Evolutionary conservation across 352 stramenopile species (phyloP).

Genomic region (Globisporangium viniferum): DNA sequence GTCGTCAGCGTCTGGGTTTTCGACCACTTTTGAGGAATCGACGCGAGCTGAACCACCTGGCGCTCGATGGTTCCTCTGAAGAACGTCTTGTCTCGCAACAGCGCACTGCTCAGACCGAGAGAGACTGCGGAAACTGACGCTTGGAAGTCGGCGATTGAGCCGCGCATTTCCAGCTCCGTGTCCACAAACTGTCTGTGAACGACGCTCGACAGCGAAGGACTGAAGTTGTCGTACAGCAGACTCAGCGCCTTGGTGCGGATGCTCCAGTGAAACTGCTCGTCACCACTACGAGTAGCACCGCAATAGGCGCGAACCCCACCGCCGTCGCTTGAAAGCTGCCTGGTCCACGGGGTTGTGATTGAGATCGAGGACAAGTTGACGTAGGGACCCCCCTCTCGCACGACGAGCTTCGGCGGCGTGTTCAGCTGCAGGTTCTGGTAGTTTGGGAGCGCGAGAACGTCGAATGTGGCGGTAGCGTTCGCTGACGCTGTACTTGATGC

Average conservation of each 20-base stretch:
- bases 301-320: neutral
- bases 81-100: slow-evolving; percentile 5
- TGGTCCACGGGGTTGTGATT: neutral
- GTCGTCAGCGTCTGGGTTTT: slow-evolving; percentile 13
- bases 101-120: slow-evolving; percentile 1
- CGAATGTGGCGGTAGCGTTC: neutral
- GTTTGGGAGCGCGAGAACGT: slow-evolving; percentile 14
- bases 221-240: slow-evolving; percentile 9
- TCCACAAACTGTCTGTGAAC: slow-evolving; percentile 1
- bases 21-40: neutral
- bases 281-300: neutral
- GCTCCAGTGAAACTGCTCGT: slow-evolving; percentile 12
- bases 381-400: neutral
- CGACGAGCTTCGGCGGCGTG: neutral
- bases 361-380: slow-evolving; percentile 8
- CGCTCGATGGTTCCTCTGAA: slow-evolving; percentile 13
- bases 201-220: neutral
- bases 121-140: slow-evolving; percentile 9
- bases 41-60: slow-evolving; percentile 10
- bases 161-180: slow-evolving; percentile 13
- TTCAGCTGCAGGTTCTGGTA: slow-evolving; percentile 7
- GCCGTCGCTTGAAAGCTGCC: neutral
- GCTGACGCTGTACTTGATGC: neutral
- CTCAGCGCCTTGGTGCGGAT: slow-evolving; percentile 10
- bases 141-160: slow-evolving; percentile 8